Base-by-base conservation (phyloP, 768 basidiomycete species). In the Boletus edulis region DNA sequence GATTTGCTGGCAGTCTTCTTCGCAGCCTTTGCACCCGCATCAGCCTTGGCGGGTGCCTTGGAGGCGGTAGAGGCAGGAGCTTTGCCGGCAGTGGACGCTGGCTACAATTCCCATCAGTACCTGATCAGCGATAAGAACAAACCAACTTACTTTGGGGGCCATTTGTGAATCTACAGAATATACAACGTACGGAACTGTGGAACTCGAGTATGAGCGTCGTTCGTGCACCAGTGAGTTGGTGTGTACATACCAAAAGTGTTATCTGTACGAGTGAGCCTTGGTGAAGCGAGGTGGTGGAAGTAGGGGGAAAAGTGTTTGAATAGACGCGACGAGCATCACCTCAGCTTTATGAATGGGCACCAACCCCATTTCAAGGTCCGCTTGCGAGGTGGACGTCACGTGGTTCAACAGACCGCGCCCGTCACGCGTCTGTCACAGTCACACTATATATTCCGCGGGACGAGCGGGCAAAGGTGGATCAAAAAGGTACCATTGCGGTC, bases 1-100 rank as follows among this genome's bases (percentile, higher is more conserved):
- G 76, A 61, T 73, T 85, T 85, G 73, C 80, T 79, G 14, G 84
- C 79, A 1, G 84, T 81, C 71, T 83, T 81, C 75, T 82, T 82
- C 1, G 81, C 80, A 22, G 82, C 79, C 72, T 85, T 77, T 42
- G 73, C 72, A 59, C 78, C 76, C 12, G 69, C 56, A 54, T 68
- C 71, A 31, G 66, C 58, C 66, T 75, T 76, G 42, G 75, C 80
- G 54, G 84, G 82, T 56, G 83, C 82, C 72, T 84, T 84, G 68
- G 75, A 80, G 29, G 81, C 81, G 48, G 81, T 81, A 41, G 82
- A 83, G 54, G 78, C 74, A 27, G 77, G 75, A 27, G 70, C 71
- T 65, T 74, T 76, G 63, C 72, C 70, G 17, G 68, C 69, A 38
- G 68, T 68, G 57, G 71, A 75, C 46, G 74, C 73, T 59, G 80